Conservation (phyloP, 495 filamentous ascomycete species). For the Penicillium cataractarum region DNA sequence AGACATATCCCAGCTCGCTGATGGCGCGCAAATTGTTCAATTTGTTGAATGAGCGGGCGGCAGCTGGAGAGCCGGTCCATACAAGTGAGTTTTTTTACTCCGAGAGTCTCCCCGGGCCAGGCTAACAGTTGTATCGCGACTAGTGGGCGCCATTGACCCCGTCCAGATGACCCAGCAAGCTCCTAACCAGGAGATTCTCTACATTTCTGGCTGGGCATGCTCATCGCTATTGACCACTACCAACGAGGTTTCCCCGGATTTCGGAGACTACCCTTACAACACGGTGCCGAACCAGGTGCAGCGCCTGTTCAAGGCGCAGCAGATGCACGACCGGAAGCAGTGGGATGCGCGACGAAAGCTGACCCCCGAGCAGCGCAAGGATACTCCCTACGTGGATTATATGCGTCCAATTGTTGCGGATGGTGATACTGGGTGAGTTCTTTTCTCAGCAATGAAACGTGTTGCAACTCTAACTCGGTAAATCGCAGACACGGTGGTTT, state of each 20-base stretch:
- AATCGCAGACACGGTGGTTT: conserved; percentile 71
- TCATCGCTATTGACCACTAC: conserved; percentile 88
- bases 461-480: conserved; percentile 6
- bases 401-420: conserved; percentile 96
- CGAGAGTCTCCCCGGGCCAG: no score
- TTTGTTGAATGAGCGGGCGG: conserved; percentile 73
- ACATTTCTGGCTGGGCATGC: conserved; percentile 97
- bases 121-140: conserved; percentile 18
- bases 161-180: conserved; percentile 99
- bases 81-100: conserved; percentile 69
- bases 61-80: conserved; percentile 83
- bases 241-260: conserved; percentile 95
- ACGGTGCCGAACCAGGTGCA: conserved; percentile 98
- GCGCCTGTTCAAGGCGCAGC: conserved; percentile 92
- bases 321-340: conserved; percentile 93
- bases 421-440: conserved; percentile 81
- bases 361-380: conserved; percentile 67
- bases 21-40: conserved; percentile 96
- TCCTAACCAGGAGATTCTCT: conserved; percentile 90
- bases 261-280: conserved; percentile 98
- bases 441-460: neutral
- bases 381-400: conserved; percentile 85
- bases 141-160: conserved; percentile 96
- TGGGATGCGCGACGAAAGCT: conserved; percentile 83
- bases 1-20: conserved; percentile 84